Evolutionary conservation across 2,329 filamentous ascomycete species (phyloP), one percentile per base, ranked within the genome.

Genomic region (Plenodomus biglobosus): DNA sequence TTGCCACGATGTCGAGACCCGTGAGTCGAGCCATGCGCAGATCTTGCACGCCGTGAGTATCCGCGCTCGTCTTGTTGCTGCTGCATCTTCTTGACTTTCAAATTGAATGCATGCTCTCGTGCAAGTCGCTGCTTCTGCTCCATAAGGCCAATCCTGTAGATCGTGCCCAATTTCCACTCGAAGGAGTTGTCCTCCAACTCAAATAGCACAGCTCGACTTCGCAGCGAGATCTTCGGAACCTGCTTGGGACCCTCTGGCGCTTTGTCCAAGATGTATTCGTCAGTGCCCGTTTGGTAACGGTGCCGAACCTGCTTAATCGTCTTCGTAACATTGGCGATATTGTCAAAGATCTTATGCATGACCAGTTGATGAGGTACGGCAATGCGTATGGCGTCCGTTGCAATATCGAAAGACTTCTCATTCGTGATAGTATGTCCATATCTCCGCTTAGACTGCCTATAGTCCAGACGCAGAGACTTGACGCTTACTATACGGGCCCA

Each of bases 151-250:
- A 90, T 84, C 24, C 92, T 85, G 70, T 97, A 99, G 42, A 99
- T 99, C 65, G 91, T 85, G 15, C 92, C 90, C 8, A 99, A 78
- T 68, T 96, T 97, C 89, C 92, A 99, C 70, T 99, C 94, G 64
- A 99, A 99, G 0, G 90, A 87, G 41, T 94, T 92, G 68, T 99
- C 94, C 73, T 99, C 94, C 30, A 99, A 79, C 65, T 97, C 92
- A 50, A 99, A 92, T 2, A 96, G 75, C 19, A 99, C 78, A 4
- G 88, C 88, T 61, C 88, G 88, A 45, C 87, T 87, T 42, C 91
- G 84, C 8, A 99, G 58, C 0, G 91, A 92, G 18, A 99, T 78
- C 65, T 89, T 92, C 1, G 94, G 94, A 0, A 99, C 85, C 38
- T 83, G 78, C 69, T 95, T 97, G 0, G 95, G 90, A 0, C 81